Evolutionary conservation across 2,329 filamentous ascomycete genomes (phyloP).

Genomic region (Hortaea werneckii): DNA sequence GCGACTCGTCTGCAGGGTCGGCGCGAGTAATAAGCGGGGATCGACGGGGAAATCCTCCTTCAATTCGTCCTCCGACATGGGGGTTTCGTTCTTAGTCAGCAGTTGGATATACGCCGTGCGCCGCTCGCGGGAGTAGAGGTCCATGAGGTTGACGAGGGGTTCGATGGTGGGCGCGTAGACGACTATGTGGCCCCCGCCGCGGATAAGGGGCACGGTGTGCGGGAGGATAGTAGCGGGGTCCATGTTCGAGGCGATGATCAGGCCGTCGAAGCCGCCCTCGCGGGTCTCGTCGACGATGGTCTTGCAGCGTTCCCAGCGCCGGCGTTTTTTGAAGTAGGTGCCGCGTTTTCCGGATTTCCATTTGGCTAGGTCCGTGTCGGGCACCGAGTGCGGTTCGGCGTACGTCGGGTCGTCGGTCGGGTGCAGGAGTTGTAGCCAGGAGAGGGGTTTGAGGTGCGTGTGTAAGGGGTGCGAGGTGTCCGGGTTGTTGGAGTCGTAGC

Average conservation of each 20-base stretch:
- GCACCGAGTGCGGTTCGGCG: slow-evolving; percentile 50
- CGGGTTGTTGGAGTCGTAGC: slow-evolving; percentile 62
- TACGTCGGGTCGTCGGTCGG: slow-evolving; percentile 69
- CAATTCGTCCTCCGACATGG: slow-evolving; percentile 49
- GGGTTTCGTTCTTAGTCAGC: slow-evolving; percentile 17
- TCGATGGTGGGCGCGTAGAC: slow-evolving; percentile 78
- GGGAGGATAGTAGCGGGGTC: slow-evolving; percentile 69
- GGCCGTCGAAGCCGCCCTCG: slow-evolving; percentile 66
- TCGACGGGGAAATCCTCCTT: slow-evolving; percentile 75
- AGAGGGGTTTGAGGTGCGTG: slow-evolving; percentile 70
- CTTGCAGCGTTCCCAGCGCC: slow-evolving; percentile 65
- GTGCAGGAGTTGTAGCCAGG: slow-evolving; percentile 82
- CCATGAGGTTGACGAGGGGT: slow-evolving; percentile 64
- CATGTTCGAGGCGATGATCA: slow-evolving; percentile 75
- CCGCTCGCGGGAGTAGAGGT: slow-evolving; percentile 73
- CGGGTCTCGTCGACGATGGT: slow-evolving; percentile 65
- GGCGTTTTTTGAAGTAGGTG: slow-evolving; percentile 79
- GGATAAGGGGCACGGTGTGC: slow-evolving; percentile 66
- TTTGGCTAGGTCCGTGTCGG: slow-evolving; percentile 51
- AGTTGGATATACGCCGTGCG: slow-evolving; percentile 60
- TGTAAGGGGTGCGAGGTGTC: slow-evolving; percentile 64
- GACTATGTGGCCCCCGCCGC: slow-evolving; percentile 73
- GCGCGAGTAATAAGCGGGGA: slow-evolving; percentile 70
- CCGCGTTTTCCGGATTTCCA: slow-evolving; percentile 77
- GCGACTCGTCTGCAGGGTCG: slow-evolving; percentile 69